Evolutionary conservation across 2,329 filamentous ascomycete species (phyloP).

Genomic region (Chrysosphaeria jannelii): DNA sequence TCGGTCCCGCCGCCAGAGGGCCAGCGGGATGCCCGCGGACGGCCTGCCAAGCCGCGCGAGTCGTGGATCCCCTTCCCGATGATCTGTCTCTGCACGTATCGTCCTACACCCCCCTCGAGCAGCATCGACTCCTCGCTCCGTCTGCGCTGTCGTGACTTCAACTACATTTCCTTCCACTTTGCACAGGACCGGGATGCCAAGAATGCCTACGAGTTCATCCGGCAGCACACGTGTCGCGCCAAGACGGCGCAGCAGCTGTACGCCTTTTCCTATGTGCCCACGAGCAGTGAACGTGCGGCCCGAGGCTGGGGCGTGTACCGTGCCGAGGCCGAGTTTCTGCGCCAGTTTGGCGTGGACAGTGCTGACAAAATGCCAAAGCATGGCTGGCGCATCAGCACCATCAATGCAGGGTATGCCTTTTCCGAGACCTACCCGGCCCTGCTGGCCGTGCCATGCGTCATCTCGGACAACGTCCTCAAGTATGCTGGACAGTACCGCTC

Average conservation of each 20-base stretch:
- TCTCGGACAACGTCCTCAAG: constrained; percentile 92
- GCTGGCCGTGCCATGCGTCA: constrained; percentile 56
- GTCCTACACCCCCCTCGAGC: constrained; percentile 38
- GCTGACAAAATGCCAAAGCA: constrained; percentile 46
- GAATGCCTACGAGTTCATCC: constrained; percentile 70
- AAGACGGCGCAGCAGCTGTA: constrained; percentile 69
- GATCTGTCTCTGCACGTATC: constrained; percentile 50
- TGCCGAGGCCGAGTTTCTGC: constrained; percentile 52
- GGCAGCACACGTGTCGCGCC: constrained; percentile 48
- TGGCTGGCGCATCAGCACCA: constrained; percentile 68
- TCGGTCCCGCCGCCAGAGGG: constrained; percentile 10
- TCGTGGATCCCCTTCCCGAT: constrained; percentile 91
- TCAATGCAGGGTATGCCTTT: constrained; percentile 75
- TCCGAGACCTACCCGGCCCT: constrained; percentile 76
- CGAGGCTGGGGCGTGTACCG: constrained; percentile 72
- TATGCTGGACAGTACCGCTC: constrained; percentile 80
- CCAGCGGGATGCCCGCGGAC: neutral
- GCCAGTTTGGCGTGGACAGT: constrained; percentile 75
- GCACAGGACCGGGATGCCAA: constrained; percentile 39
- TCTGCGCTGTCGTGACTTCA: constrained; percentile 76
- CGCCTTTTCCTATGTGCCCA: constrained; percentile 60
- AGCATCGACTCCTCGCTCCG: constrained; percentile 55
- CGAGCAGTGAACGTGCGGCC: constrained; percentile 38
- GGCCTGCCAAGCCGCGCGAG: constrained; percentile 14
- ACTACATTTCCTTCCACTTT: constrained; percentile 78